Conservation (phyloP, 768 basidiomycete species). For the Tremella yokohamensis region DNA sequence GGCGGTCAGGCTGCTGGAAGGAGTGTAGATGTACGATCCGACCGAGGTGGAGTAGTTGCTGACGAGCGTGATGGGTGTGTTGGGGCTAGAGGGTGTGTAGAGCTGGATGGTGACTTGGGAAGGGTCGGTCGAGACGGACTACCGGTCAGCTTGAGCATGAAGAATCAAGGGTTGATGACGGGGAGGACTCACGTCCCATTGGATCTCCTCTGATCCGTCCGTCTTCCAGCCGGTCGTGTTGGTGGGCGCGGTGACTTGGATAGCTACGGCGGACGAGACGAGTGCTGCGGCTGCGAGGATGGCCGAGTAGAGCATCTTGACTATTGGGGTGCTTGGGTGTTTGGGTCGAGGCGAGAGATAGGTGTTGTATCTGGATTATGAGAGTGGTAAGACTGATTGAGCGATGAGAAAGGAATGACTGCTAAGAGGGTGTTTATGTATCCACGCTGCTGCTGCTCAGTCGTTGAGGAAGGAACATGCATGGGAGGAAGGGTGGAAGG, state of each 20-base stretch:
- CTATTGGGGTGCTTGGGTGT: background rate
- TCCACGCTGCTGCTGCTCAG: too few relatives aligned
- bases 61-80: slow-evolving; percentile 23
- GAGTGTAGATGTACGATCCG: slow-evolving; percentile 29
- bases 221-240: slow-evolving; percentile 34
- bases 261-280: slow-evolving; percentile 20
- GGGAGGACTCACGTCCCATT: slow-evolving; percentile 34
- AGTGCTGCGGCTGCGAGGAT: slow-evolving; percentile 18
- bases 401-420: slow-evolving; percentile 4
- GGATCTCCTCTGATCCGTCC: slow-evolving; percentile 24
- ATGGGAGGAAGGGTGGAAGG: too few relatives aligned
- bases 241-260: slow-evolving; percentile 29
- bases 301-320: slow-evolving; percentile 21
- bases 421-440: too few relatives aligned
- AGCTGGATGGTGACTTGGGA: slow-evolving; percentile 36
- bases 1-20: slow-evolving; percentile 14
- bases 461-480: too few relatives aligned
- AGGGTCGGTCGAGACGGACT: slow-evolving; percentile 41
- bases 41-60: slow-evolving; percentile 25
- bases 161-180: background rate
- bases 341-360: background rate
- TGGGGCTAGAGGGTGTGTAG: slow-evolving; percentile 26
- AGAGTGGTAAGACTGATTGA: too few relatives aligned
- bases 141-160: slow-evolving; percentile 1
- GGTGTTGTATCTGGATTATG: too few relatives aligned